Base-by-base conservation (phyloP, 163 green algal genomes). In the Volvox carteri region DNA sequence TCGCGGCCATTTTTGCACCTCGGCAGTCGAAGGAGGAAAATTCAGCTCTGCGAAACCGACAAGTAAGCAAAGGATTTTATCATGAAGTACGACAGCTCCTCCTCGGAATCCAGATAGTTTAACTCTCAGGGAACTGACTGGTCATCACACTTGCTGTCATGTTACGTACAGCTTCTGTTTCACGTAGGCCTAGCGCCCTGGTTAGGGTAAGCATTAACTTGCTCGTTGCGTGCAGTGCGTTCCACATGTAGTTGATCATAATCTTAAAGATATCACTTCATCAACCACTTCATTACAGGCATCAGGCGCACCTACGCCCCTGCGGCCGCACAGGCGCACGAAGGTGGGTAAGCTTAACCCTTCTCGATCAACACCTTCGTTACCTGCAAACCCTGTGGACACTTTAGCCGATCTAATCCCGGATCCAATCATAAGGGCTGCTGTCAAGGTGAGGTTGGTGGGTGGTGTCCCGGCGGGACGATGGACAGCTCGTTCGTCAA, bases 401-500 rank as follows among this genome's bases (percentile, higher is more conserved):
- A 18, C 25, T 21, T 16, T 89, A 23, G 28, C 84, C 0, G 42
- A 89, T 33, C 39, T 67, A 18, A 77, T 89, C 16, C 25, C 37
- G 1, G 84, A 89, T 46, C 84, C 84, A 41, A 84, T 84, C 28
- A 39, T 89, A 12, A 54, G 84, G 14, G 54, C 41, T 2, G 84
- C 84, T 0, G 72, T 89, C n/a, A 84, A 89, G 72, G 84, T 89
- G 41, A 18, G 62, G n/a, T n/a, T n/a, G n/a, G n/a, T n/a, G n/a
- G n/a, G n/a, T n/a, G n/a, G n/a, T n/a, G n/a, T 5, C 35, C 14
- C 33, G 6, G 7, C 67, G 67, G 25, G 35, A 21, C 18, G 6
- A 6, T 77, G 33, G 67, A 14, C 25, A 14, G 37, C 30, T 77
- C 4, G 25, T 58, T 35, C 3, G 2, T 30, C 35, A 23, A 9